Base-by-base conservation (phyloP, 2,329 filamentous ascomycete species). In the Colletotrichum ledebouriae region DNA sequence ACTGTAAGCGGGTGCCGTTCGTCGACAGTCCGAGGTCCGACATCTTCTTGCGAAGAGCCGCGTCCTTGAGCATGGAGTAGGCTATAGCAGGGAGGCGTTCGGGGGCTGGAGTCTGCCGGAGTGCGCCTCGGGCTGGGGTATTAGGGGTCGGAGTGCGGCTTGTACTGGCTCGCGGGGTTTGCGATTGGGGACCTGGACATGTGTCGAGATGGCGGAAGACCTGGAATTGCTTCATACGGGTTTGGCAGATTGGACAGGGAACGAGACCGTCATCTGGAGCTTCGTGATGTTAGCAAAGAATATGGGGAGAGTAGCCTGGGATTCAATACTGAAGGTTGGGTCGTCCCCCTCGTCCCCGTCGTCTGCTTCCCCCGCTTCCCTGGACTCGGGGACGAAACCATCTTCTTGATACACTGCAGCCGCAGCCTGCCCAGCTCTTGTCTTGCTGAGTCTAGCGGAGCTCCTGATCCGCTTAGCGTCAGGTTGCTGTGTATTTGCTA, bases 31-130 rank as follows among this genome's bases (percentile, higher is more conserved):
- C 94, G 1, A 96, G 83, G 3, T 97, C 94, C 17, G 83, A 78
- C 47, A 99, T 82, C 79, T 97, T 98, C 76, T 93, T 96, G 56
- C 90, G 88, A 59, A 99, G 82, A 2, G 87, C 87, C 0, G 79
- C 82, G 22, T 98, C 95, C 76, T 91, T 97, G n/a, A 97, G 81
- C 76, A 97, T 86, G 22, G 90, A 91, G 78, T 98, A 98, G 75
- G 93, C 96, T 17, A 98, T 84, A 10, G 92, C 89, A 0, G 96
- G 92, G 10, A 98, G 82, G 39, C 92, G 87, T 57, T 94, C 89
- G 25, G 67, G 71, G 55, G 75, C 75, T 68, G 78, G 55, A 13
- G 79, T 72, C 76, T 76, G 7, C 76, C 79, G 6, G 77, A 74
- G 65, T 79, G 84, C 10, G 78, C 84, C 9, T 78, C 34, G 44